Evolutionary conservation across 441 rosid genomes (phyloP).

Genomic region (Omphalea diandra): DNA sequence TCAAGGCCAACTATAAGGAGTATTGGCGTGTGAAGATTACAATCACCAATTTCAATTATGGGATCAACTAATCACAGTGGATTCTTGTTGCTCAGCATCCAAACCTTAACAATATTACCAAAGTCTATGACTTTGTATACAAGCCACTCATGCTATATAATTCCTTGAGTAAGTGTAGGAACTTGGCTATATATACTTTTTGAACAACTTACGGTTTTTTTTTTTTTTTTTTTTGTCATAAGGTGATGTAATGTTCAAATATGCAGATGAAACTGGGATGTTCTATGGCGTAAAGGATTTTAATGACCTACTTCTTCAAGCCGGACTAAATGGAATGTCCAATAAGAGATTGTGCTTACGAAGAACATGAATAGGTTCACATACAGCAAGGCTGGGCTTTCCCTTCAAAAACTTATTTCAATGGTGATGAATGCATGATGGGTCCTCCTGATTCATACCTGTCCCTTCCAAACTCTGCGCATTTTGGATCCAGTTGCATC

Average conservation of each 20-base stretch:
- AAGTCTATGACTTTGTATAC: conserved; percentile 43
- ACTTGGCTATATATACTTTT: too few relatives aligned
- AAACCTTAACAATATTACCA: conserved; percentile 43
- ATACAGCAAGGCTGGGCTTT: conserved; percentile 60
- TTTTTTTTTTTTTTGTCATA: not conserved
- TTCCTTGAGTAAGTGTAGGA: conserved; percentile 43
- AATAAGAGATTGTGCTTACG: conserved; percentile 46
- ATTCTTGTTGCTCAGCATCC: conserved; percentile 52
- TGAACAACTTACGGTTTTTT: not conserved
- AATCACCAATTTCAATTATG: conserved; percentile 47
- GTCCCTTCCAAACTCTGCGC: conserved; percentile 9
- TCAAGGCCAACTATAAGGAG: conserved; percentile 48
- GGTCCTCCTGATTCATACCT: conserved; percentile 16
- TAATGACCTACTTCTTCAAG: conserved; percentile 48
- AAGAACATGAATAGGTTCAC: conserved; percentile 46
- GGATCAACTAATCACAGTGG: conserved; percentile 48
- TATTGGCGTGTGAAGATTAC: conserved; percentile 51
- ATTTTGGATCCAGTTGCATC: not conserved
- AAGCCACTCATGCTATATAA: conserved; percentile 39
- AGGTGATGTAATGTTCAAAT: too few relatives aligned
- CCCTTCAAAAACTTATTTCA: conserved; percentile 42
- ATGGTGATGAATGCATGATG: conserved; percentile 23
- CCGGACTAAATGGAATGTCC: conserved; percentile 52
- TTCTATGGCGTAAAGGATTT: conserved; percentile 48
- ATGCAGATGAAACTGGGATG: conserved; percentile 65